Conservation (phyloP, 2,329 filamentous ascomycete species). For the Aspergillus felis region DNA sequence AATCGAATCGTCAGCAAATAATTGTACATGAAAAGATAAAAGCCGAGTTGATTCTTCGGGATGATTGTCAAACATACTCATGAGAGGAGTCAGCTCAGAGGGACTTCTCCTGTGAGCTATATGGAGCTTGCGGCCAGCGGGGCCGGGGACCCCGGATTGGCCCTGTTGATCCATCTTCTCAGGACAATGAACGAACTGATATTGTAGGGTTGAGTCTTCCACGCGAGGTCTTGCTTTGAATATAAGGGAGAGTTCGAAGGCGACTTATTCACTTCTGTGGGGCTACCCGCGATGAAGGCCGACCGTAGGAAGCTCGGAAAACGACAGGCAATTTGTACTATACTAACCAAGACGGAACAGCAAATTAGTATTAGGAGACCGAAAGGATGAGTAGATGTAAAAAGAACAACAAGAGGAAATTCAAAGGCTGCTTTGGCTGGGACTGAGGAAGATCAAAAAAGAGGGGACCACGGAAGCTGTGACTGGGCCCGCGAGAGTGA, state of each 20-base stretch:
- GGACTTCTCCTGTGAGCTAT: slow-evolving; percentile 96
- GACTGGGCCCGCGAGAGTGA: slow-evolving; percentile 13
- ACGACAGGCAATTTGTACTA: slow-evolving; percentile 18
- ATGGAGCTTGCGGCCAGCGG: slow-evolving; percentile 84
- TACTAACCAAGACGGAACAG: neutral
- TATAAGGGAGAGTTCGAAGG: slow-evolving; percentile 23
- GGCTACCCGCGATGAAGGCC: slow-evolving; percentile 23
- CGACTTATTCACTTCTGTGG: slow-evolving; percentile 23
- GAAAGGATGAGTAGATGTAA: slow-evolving; percentile 1
- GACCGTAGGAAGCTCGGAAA: slow-evolving; percentile 24
- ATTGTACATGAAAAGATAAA: slow-evolving; percentile 41
- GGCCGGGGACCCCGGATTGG: slow-evolving; percentile 57
- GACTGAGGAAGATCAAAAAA: slow-evolving; percentile 3
- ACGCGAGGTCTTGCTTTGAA: slow-evolving; percentile 11
- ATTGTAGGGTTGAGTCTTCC: neutral
- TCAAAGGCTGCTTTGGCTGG: neutral
- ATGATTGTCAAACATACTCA: slow-evolving; percentile 67
- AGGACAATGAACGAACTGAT: slow-evolving; percentile 15
- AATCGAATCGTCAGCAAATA: slow-evolving; percentile 14
- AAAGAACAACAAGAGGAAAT: too few species aligned
- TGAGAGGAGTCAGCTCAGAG: slow-evolving; percentile 92
- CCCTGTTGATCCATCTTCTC: slow-evolving; percentile 63
- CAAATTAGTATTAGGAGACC: neutral
- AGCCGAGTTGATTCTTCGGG: neutral
- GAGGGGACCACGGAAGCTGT: slow-evolving; percentile 18